These are phyloP conservation scores for Allium cepa DNA, from an alignment of 106 monocot genomes.

Conservation along the genomic window DNA sequence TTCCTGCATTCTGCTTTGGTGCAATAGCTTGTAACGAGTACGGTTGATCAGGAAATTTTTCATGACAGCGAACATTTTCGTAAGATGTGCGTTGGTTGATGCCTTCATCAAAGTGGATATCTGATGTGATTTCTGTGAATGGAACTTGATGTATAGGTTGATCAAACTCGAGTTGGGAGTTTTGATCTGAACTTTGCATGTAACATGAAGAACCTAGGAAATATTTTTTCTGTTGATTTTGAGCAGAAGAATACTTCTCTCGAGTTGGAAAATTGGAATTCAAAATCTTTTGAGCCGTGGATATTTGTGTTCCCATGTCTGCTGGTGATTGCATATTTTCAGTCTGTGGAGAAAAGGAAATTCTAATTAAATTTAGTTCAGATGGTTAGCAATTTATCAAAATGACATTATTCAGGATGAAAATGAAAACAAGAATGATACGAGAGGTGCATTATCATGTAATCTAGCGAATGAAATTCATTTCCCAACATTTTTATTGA, in stretches of 20 bases:
- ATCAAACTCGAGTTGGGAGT: constrained; percentile 13
- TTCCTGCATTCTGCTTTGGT: constrained; percentile 16
- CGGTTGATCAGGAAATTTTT: not conserved
- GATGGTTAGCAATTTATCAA: no score
- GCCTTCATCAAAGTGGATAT: constrained; percentile 9
- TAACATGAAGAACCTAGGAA: constrained; percentile 24
- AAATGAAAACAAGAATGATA: no score
- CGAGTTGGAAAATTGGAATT: constrained; percentile 21
- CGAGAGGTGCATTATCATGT: no score
- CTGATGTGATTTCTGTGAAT: constrained; percentile 5
- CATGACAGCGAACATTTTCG: not conserved
- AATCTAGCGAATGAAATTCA: no score
- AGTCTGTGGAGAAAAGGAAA: not conserved
- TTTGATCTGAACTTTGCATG: constrained; percentile 12
- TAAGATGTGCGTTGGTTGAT: constrained; percentile 4
- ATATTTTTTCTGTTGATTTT: constrained; percentile 22
- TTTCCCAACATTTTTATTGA: no score
- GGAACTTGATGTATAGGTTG: constrained; percentile 19
- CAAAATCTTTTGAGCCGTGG: constrained; percentile 21
- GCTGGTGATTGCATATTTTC: constrained; percentile 13
- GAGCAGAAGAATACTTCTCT: constrained; percentile 14
- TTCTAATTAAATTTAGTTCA: no score
- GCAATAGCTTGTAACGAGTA: constrained; percentile 7
- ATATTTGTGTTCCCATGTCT: constrained; percentile 15
- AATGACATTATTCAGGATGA: no score